phyloP scores from a whole-genome alignment of 352 stramenopile genomes.

The Pythium vanterpoolii region DNA sequence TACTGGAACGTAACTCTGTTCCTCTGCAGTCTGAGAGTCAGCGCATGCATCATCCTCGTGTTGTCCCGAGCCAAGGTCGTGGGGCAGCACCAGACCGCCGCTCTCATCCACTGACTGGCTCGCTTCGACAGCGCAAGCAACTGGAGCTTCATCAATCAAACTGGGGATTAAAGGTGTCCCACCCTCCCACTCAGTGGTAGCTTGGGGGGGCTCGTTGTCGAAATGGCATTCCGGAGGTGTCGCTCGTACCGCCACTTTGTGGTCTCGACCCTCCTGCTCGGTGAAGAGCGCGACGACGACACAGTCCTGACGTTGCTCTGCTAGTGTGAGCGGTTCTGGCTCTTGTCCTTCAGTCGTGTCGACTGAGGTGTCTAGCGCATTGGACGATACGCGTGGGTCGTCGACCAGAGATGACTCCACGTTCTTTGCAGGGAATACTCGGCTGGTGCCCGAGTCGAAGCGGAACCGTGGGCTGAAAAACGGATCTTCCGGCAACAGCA shows the following conservation, averaged over 20 bases:
- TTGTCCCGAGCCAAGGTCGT: neutral
- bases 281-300: neutral
- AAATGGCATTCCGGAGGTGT: neutral
- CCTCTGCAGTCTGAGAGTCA: neutral
- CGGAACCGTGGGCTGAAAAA: constrained; percentile 70
- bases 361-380: neutral
- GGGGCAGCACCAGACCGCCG: neutral
- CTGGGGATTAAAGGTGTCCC: neutral
- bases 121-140: neutral
- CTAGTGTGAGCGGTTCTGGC: too few relatives aligned
- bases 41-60: neutral
- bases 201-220: neutral
- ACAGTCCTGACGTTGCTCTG: neutral
- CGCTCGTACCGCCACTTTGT: neutral
- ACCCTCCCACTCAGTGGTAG: neutral
- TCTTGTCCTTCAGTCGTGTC: too few relatives aligned
- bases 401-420: neutral
- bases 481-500: constrained; percentile 45
- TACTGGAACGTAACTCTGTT: neutral
- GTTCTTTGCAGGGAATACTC: neutral
- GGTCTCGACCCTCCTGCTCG: neutral
- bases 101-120: neutral
- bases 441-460: constrained; percentile 28
- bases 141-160: neutral
- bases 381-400: neutral